These are phyloP conservation scores for Aureoboletus auriporus DNA, from an alignment of 768 basidiomycete genomes.

Conservation along the genomic window DNA sequence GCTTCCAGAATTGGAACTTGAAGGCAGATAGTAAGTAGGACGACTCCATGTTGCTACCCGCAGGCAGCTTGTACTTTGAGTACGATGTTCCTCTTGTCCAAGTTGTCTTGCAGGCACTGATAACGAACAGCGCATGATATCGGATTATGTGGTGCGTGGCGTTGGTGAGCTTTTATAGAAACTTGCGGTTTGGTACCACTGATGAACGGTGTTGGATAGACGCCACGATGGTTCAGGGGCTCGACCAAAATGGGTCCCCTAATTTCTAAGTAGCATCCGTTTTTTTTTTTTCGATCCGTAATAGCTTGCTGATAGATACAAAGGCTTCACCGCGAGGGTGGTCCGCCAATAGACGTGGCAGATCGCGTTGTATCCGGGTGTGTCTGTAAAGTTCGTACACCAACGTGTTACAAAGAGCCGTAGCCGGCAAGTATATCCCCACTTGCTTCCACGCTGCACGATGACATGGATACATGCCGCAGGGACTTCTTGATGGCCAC, in stretches of 20 bases:
- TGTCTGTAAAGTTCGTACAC: constrained; percentile 26
- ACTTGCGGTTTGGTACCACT: neutral
- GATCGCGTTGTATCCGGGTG: constrained; percentile 47
- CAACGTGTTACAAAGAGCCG: constrained; percentile 39
- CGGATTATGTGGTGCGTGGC: constrained; percentile 42
- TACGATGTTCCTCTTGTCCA: constrained; percentile 19
- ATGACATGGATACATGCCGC: neutral
- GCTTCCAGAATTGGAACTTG: too few species aligned
- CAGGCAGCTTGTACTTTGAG: constrained; percentile 64
- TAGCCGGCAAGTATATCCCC: constrained; percentile 48
- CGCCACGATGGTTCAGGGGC: constrained; percentile 44
- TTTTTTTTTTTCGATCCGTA: constrained; percentile 12
- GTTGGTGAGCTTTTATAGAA: constrained; percentile 33
- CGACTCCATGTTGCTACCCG: too few species aligned
- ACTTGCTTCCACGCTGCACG: neutral
- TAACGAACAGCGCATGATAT: constrained; percentile 44
- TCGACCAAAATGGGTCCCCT: constrained; percentile 44
- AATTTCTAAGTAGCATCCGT: constrained; percentile 10
- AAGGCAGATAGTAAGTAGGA: too few species aligned
- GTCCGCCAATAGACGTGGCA: constrained; percentile 46
- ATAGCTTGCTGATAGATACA: neutral
- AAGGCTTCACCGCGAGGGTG: constrained; percentile 42
- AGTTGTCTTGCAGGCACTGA: neutral
- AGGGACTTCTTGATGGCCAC: constrained; percentile 55
- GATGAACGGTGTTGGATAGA: constrained; percentile 23